Evolutionary conservation across 345 rosid genomes (phyloP), one percentile per base, ranked within the genome.

Genomic region (Cardiospermum halicacabum): DNA sequence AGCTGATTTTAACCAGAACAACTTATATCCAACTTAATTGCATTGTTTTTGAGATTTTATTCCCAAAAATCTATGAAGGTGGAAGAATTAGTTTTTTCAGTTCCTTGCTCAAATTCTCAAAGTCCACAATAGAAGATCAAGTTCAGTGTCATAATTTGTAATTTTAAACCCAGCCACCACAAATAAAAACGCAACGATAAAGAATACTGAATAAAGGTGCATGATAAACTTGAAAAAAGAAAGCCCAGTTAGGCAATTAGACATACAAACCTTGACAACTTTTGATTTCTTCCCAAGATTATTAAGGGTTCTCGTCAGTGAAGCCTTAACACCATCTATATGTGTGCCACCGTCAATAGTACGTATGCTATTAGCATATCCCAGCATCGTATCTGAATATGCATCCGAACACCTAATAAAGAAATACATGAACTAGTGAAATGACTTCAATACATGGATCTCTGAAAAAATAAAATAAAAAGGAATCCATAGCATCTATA

Each of bases 291-390:
- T 95, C 53, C 86, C 96, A 56, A 95, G 88, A 80, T 48, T 80
- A 69, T 87, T 91, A 70, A 95, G 86, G 61, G 91, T 86, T 78
- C 99, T 86, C 31, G 99, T 95, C 72, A 95, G 68, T 34, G 99
- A 85, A 67, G 90, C 84, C 77, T 89, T 95, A 25, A 82, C 75
- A 72, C 99, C 99, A 25, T 95, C 99, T 64, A 95, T 89, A 67
- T 95, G 97, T 48, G 97, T 95, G 51, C 97, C 97, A 75, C 96
- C 99, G 82, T 95, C 99, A 78, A 89, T 66, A 34, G 96, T 95
- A 5, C 96, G 92, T 66, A 91, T 87, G 80, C 99, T 91, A 79
- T 95, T 95, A 53, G 97, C 96, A 68, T 95, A 95, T 66, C 99
- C 99, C 27, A 95, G 80, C 76, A 91, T 72, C 58, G 93, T 91